These are phyloP conservation scores for Aureobasidium sp. DNA, from an alignment of 2,329 filamentous ascomycete genomes.

Conservation along the genomic window DNA sequence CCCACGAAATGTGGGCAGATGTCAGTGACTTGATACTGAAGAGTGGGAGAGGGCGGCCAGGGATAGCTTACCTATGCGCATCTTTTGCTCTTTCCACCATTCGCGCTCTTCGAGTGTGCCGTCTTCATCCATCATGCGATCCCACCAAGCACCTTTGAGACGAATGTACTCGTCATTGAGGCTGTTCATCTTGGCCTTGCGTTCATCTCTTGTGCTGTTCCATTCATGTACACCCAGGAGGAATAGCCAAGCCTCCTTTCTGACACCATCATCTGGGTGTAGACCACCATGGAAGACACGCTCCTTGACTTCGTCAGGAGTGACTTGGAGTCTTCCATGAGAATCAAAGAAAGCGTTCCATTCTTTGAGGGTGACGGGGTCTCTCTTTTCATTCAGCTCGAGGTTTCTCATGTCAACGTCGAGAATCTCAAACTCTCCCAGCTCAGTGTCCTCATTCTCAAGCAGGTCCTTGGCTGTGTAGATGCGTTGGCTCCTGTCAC, in stretches of 20 bases:
- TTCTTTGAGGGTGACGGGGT: constrained; percentile 70
- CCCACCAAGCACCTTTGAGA: constrained; percentile 94
- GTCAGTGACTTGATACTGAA: constrained; percentile 31
- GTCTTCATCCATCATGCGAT: constrained; percentile 75
- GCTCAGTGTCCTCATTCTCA: constrained; percentile 87
- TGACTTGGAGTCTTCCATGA: constrained; percentile 66
- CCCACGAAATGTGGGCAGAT: constrained; percentile 46
- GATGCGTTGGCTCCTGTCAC: constrained; percentile 74
- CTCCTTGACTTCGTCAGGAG: constrained; percentile 89
- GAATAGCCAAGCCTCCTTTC: constrained; percentile 96
- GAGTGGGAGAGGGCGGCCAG: background rate
- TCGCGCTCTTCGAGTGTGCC: constrained; percentile 76
- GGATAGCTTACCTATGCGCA: constrained; percentile 70
- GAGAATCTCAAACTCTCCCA: constrained; percentile 92
- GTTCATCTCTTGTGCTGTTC: constrained; percentile 81
- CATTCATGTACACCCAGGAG: constrained; percentile 86
- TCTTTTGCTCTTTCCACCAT: constrained; percentile 94
- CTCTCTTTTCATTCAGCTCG: constrained; percentile 68
- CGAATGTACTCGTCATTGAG: constrained; percentile 89
- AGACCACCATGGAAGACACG: constrained; percentile 94
- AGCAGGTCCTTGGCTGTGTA: constrained; percentile 91
- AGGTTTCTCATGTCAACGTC: constrained; percentile 61
- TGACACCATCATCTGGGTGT: constrained; percentile 78
- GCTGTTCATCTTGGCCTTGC: constrained; percentile 74
- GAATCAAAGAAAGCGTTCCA: constrained; percentile 88